Base-by-base conservation (phyloP, 345 rosid genomes). In the Reutealis trisperma region DNA sequence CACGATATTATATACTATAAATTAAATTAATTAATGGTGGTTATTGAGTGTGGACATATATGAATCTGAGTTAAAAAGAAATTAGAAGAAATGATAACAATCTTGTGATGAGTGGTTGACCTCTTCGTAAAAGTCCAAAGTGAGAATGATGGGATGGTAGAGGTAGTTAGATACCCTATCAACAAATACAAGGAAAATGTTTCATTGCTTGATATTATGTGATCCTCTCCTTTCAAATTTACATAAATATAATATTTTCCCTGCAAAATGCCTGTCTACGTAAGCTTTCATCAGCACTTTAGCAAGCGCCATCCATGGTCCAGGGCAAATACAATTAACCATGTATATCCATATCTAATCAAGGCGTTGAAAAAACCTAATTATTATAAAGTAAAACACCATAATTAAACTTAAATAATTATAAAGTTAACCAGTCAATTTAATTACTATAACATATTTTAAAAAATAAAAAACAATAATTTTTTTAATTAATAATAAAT, bases 121-220 rank as follows among this genome's bases (percentile, higher is more conserved):
- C 63, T 75, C 54, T 79, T 32, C 21, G 5, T 72, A 16, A 9
- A 54, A 22, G 72, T 75, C 57, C 44, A 58, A 32, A 32, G 4
- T n/a, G 81, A 72, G 34, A 42, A 79, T 73, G 64, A 85, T 79
- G 79, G 89, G 88, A 41, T 83, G 89, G 87, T 78, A 77, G 3
- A 8, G 75, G 85, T 82, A 42, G 91, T 80, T 78, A 83, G 77
- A 68, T 69, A 3, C 47, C 74, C 71, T 37, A 76, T 79, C 79
- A 78, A 71, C 49, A 66, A 51, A 12, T 7, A 49, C 14, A 47
- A 37, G 67, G 59, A 64, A 80, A 54, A 30, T 27, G 49, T 72
- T 78, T 16, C 49, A 51, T n/a, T 52, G 25, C 12, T 47, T 70
- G 8, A 22, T 37, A 41, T 30, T 37, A 37, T 37, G 6, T 37